phyloP scores from a whole-genome alignment of 768 basidiomycete species.

The Naganishia vaughanmartiniae region DNA sequence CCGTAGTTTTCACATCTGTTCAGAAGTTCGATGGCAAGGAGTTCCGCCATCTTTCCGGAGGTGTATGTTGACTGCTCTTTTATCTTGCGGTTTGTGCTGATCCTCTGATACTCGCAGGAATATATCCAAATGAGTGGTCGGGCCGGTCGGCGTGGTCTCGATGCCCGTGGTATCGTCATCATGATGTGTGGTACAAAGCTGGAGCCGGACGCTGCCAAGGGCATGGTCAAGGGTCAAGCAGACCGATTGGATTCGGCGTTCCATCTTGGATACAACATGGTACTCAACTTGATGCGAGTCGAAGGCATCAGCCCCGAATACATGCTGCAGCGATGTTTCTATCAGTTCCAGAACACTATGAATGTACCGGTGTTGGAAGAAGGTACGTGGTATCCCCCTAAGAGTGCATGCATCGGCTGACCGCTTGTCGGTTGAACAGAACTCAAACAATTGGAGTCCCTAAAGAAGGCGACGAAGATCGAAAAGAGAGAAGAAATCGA shows the following conservation, averaged over 20 bases:
- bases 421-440: conserved; percentile 3
- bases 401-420: not conserved
- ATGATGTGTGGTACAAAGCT: conserved; percentile 99
- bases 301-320: conserved; percentile 97
- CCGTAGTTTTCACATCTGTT: conserved; percentile 92
- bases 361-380: conserved; percentile 68
- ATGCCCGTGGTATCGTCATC: conserved; percentile 98
- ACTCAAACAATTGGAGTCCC: conserved; percentile 4
- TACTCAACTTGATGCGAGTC: conserved; percentile 95
- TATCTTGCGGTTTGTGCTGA: not conserved
- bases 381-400: conserved; percentile 58
- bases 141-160: conserved; percentile 91
- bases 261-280: conserved; percentile 98
- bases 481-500: conserved; percentile 77
- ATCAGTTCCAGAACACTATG: conserved; percentile 93
- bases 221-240: conserved; percentile 97
- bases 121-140: conserved; percentile 99
- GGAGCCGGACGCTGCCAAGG: conserved; percentile 84
- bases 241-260: conserved; percentile 96
- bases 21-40: conserved; percentile 95
- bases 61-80: conserved; percentile 38
- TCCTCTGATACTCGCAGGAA: conserved; percentile 60
- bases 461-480: conserved; percentile 60
- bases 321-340: conserved; percentile 96
- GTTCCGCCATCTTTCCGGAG: conserved; percentile 78